Base-by-base conservation (phyloP, 1,284 basidiomycete species). In the Ganoderma sinense region DNA sequence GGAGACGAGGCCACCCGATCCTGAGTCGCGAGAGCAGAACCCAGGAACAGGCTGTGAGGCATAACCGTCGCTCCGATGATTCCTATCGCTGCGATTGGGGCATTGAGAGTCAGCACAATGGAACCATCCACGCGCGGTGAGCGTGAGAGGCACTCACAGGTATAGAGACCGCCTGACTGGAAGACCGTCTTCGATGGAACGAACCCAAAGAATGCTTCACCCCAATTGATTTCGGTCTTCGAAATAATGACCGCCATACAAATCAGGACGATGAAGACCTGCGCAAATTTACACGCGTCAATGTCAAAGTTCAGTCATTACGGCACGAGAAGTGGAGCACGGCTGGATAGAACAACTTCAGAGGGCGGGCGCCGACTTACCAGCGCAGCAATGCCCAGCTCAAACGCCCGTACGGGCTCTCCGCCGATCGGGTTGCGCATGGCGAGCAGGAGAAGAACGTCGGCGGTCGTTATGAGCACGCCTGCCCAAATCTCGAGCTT, bases 1-100 rank as follows among this genome's bases (percentile, higher is more conserved):
- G 64, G 41, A 18, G 55, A 29, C 65, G 82, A 80, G 29, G 20
- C 4, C 31, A 90, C 78, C 62, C 96, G 84, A 73, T 96, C 91
- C 76, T 96, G 91, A 0, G 93, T 94, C 2, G 94, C 92, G 20
- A 97, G 87, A 45, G 93, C 89, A 4, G 94, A 96, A 16, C 96
- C 96, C 7, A 98, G 86, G 83, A 96, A 97, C 36, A 98, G 86
- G 58, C 93, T 92, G 79, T 98, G 97, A 0, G 97, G 97, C 96
- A 91, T 96, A 55, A 95, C 90, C 0, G 94, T 95, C 2, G 94
- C 93, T 23, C 94, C 94, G 14, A 94, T 78, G 68, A 95, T 91
- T 66, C 94, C 94, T 56, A 95, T 92, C 40, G 94, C 93, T 94
- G 75, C 26, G 23, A 63, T 31, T 76, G 26, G 29, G 29, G 8